phyloP scores from a whole-genome alignment of 345 rosid species.

The Iberis pinnata region DNA sequence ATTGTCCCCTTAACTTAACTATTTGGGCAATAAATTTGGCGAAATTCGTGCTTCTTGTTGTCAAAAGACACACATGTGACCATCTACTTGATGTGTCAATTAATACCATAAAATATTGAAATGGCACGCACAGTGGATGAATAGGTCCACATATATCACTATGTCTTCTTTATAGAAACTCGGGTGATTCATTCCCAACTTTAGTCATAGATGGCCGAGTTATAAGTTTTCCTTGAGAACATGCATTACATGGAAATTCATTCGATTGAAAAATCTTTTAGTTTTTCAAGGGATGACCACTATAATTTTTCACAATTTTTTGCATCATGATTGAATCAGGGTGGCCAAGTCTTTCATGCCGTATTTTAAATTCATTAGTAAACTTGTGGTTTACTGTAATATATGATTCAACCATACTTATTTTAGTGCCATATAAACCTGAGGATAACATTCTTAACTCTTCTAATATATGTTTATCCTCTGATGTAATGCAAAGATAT shows the following conservation, averaged over 20 bases:
- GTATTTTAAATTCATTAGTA: background rate
- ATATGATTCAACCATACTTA: background rate
- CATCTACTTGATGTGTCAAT: background rate
- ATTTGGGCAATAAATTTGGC: background rate
- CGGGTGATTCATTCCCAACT: background rate
- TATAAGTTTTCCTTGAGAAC: background rate
- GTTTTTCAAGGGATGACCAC: background rate
- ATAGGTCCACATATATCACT: background rate
- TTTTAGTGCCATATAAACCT: background rate
- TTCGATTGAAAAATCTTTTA: background rate
- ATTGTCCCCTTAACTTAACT: background rate
- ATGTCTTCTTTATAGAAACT: background rate
- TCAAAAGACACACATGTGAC: background rate
- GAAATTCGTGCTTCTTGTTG: background rate
- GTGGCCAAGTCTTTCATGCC: background rate
- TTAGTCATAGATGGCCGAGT: background rate
- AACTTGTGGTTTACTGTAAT: background rate
- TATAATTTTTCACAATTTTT: background rate
- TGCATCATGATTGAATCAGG: background rate
- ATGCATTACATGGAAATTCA: background rate
- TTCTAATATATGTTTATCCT: background rate
- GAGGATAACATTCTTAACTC: background rate
- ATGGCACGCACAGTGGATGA: background rate
- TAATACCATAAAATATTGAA: background rate
- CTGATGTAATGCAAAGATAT: background rate